phyloP scores from a whole-genome alignment of 1,139 yeast species.

The Hemisphaericaspora xylanilytica region DNA sequence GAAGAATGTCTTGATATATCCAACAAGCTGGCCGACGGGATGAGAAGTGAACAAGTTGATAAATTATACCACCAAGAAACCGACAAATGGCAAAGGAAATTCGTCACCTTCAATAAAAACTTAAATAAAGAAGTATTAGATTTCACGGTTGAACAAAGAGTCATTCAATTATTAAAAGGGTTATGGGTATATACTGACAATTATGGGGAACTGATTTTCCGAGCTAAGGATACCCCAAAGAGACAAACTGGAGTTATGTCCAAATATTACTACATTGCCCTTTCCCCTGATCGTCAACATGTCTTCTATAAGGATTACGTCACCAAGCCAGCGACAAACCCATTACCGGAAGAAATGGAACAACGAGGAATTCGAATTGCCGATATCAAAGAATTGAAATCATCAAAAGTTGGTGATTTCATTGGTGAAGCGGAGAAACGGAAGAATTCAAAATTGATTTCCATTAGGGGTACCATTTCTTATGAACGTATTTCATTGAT shows the following conservation, averaged over 20 bases:
- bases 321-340: constrained; percentile 45
- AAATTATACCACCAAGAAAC: constrained; percentile 36
- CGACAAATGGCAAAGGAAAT: constrained; percentile 34
- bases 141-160: constrained; percentile 78
- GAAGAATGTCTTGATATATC: constrained; percentile 49
- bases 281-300: constrained; percentile 70
- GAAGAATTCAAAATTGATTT: constrained; percentile 41
- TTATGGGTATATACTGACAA: constrained; percentile 78
- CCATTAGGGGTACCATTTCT: constrained; percentile 52
- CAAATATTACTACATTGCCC: constrained; percentile 53
- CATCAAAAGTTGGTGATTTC: constrained; percentile 43
- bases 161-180: constrained; percentile 69
- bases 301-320: constrained; percentile 61
- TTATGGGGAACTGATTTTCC: constrained; percentile 48
- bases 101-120: constrained; percentile 49
- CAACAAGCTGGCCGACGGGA: constrained; percentile 43
- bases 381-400: constrained; percentile 42
- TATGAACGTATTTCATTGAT: constrained; percentile 54
- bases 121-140: constrained; percentile 62
- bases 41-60: constrained; percentile 56
- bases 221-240: constrained; percentile 23
- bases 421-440: constrained; percentile 39
- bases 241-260: constrained; percentile 16
- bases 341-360: constrained; percentile 57
- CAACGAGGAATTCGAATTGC: constrained; percentile 23